Percentiles rank a stretch among this genome's conserved stretches.
These are phyloP conservation scores for Aspergillus pseudoterreus DNA, from an alignment of 2,329 filamentous ascomycete genomes.

Conservation along the genomic window DNA sequence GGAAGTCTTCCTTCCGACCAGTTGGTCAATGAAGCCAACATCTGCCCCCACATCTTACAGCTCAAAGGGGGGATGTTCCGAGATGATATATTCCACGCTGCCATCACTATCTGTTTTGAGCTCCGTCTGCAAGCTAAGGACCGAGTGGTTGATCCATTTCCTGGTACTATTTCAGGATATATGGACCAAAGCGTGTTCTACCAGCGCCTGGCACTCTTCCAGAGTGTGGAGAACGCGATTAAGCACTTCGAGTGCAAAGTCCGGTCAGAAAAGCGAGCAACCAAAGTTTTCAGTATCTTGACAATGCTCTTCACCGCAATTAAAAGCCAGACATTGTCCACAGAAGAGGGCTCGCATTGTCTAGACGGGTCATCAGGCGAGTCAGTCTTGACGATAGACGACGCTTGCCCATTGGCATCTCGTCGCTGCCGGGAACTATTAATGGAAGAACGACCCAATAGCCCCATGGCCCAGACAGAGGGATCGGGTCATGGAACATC, in stretches of 20 bases:
- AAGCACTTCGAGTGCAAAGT: constrained; percentile 1
- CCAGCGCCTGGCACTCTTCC: background rate
- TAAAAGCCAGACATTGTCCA: background rate
- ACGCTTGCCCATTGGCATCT: background rate
- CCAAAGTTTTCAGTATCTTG: background rate
- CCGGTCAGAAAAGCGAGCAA: background rate
- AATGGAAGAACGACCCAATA: background rate
- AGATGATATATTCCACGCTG: constrained; percentile 1
- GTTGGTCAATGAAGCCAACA: background rate
- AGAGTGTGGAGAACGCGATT: constrained; percentile 1
- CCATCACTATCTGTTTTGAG: constrained; percentile 1
- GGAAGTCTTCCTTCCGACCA: background rate
- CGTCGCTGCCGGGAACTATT: constrained; percentile 2
- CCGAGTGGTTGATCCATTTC: background rate
- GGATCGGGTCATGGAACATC: too few relatives aligned
- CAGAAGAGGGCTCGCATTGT: background rate
- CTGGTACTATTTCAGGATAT: background rate
- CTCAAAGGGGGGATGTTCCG: constrained; percentile 1
- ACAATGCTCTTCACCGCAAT: background rate
- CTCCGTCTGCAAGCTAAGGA: background rate
- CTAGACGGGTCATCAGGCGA: background rate
- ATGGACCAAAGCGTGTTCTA: background rate
- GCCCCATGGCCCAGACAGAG: background rate
- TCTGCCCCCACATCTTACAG: background rate
- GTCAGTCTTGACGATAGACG: background rate